These are phyloP conservation scores for Lactarius vividus DNA, from an alignment of 768 basidiomycete genomes.

Conservation along the genomic window DNA sequence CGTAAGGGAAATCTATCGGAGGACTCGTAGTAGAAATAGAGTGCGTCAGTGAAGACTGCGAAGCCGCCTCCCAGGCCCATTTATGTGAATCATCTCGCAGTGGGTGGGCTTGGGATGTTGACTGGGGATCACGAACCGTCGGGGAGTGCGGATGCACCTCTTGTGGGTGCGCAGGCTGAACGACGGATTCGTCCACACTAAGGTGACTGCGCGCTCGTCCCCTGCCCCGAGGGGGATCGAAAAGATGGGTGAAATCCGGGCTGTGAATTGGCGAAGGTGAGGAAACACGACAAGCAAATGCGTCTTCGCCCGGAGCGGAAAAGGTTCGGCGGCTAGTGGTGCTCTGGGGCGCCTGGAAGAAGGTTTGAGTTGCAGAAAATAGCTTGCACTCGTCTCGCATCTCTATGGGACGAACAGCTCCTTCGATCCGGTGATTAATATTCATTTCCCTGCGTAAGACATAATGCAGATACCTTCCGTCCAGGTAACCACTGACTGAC, in stretches of 20 bases:
- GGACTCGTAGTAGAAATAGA: neutral
- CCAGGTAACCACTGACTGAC: constrained; percentile 71
- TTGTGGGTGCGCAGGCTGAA: constrained; percentile 31
- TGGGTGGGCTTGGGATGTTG: constrained; percentile 17
- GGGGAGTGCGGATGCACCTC: constrained; percentile 29
- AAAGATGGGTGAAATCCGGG: neutral
- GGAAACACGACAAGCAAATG: constrained; percentile 36
- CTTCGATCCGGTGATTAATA: constrained; percentile 50
- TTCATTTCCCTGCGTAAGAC: constrained; percentile 37
- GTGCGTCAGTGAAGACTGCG: neutral
- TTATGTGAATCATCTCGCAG: neutral
- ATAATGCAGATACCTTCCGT: constrained; percentile 63
- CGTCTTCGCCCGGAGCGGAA: constrained; percentile 42
- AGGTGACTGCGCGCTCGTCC: constrained; percentile 29
- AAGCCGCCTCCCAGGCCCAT: neutral
- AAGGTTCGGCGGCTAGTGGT: constrained; percentile 44
- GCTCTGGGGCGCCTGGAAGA: constrained; percentile 60
- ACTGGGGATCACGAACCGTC: constrained; percentile 31
- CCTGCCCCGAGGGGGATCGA: constrained; percentile 13
- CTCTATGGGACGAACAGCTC: constrained; percentile 35
- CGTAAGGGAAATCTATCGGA: neutral
- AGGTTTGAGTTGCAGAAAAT: constrained; percentile 65
- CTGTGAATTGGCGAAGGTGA: neutral
- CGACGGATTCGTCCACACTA: constrained; percentile 32
- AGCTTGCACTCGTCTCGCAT: constrained; percentile 77